Conservation (phyloP, 768 basidiomycete species). For the Mycena polygramma region DNA sequence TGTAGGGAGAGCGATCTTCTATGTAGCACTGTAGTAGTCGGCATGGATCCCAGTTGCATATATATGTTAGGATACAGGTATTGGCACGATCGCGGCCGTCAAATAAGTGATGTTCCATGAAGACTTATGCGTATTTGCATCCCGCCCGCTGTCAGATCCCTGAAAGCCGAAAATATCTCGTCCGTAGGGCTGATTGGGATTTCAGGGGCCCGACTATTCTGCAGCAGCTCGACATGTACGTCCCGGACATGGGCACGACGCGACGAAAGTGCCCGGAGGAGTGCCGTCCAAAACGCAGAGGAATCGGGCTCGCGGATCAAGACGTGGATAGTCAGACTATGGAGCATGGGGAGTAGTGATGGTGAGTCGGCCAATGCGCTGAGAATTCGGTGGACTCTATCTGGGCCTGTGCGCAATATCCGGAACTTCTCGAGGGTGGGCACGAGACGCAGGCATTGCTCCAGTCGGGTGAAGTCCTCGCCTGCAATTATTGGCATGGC, state of each 20-base stretch:
- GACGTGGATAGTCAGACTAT: not conserved
- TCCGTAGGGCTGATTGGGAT: no score
- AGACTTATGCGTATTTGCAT: not conserved
- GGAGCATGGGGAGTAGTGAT: not conserved
- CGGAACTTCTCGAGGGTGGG: not conserved
- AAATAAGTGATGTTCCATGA: no score
- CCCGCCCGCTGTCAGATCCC: not conserved
- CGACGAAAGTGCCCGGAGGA: not conserved
- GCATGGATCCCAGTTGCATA: no score
- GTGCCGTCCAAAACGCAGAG: not conserved
- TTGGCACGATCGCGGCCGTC: no score
- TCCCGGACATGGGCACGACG: not conserved
- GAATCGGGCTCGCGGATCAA: not conserved
- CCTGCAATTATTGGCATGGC: no score
- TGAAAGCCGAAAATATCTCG: slow-evolving; percentile 1
- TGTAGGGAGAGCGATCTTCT: no score
- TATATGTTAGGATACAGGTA: no score
- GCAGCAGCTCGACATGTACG: not conserved
- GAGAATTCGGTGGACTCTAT: not conserved
- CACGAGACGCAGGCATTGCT: not conserved
- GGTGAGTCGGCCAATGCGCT: not conserved
- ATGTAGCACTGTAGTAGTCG: no score
- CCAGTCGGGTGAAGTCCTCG: not conserved
- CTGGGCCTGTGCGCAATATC: not conserved
- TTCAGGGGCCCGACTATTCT: not conserved